Conservation (phyloP, 2,329 filamentous ascomycete genomes). For the Aspergillus oerlinghausenensis region DNA sequence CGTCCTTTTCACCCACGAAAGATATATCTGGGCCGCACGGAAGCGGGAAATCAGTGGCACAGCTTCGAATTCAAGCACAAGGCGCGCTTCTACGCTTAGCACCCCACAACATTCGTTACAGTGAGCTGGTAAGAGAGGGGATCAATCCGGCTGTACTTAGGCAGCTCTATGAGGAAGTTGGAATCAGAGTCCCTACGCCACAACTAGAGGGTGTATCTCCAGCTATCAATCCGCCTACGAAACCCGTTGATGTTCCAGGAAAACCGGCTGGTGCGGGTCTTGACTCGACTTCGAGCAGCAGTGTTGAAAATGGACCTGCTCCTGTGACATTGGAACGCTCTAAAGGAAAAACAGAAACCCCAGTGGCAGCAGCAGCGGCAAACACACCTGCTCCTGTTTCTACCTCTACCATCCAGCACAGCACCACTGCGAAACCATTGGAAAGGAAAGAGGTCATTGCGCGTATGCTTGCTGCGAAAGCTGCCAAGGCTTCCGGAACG, state of each 20-base stretch:
- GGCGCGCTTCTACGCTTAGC: slow-evolving; percentile 61
- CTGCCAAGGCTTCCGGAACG: slow-evolving; percentile 45
- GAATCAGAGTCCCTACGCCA: slow-evolving; percentile 44
- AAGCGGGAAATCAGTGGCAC: slow-evolving; percentile 25
- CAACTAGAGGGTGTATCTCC: slow-evolving; percentile 5
- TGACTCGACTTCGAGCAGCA: neutral
- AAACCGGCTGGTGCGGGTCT: neutral
- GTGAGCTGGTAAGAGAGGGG: slow-evolving; percentile 69
- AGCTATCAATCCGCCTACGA: neutral
- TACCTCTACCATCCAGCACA: neutral
- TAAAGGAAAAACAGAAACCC: neutral
- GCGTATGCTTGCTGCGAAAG: slow-evolving; percentile 68
- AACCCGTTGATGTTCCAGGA: neutral
- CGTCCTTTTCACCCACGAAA: neutral
- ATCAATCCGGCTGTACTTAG: slow-evolving; percentile 61
- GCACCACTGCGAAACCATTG: slow-evolving; percentile 42
- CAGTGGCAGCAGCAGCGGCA: neutral
- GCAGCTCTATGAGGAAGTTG: slow-evolving; percentile 64
- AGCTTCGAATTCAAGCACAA: slow-evolving; percentile 51
- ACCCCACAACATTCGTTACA: slow-evolving; percentile 65
- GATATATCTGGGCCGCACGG: neutral
- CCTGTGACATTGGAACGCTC: neutral
- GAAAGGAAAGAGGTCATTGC: slow-evolving; percentile 74
- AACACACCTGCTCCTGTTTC: neutral
- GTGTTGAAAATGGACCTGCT: neutral